Conservation (phyloP, 176 grass and related monocot species). For the Musa acuminata region DNA sequence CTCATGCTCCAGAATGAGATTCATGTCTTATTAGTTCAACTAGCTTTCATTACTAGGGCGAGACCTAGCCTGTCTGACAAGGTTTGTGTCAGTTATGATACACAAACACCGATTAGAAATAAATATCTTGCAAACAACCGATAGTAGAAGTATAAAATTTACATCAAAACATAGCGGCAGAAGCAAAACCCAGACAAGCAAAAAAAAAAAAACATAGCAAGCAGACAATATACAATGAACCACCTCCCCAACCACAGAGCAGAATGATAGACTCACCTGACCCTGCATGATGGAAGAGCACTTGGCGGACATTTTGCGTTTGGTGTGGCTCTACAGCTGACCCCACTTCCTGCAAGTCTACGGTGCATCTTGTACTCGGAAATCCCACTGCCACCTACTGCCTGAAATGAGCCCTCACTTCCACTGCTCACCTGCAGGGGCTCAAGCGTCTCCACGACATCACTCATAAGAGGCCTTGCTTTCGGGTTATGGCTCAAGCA, state of each 20-base stretch:
- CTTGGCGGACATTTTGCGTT: conserved; percentile 55
- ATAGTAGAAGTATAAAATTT: neutral
- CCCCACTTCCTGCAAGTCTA: conserved; percentile 35
- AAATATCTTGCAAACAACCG: neutral
- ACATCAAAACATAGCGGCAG: conserved; percentile 13
- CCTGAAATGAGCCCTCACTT: conserved; percentile 26
- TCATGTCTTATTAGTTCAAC: neutral
- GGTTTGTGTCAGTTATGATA: conserved; percentile 5
- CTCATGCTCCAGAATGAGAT: neutral
- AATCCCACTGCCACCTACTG: conserved; percentile 22
- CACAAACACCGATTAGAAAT: neutral
- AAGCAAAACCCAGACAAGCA: conserved; percentile 6
- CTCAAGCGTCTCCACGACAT: conserved; percentile 82
- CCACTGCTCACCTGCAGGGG: conserved; percentile 52
- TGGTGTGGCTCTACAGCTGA: conserved; percentile 66
- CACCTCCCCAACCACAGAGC: neutral
- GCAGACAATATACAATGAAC: conserved; percentile 2
- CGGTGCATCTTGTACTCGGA: conserved; percentile 49
- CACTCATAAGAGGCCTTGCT: conserved; percentile 92
- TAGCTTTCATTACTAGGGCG: conserved; percentile 4
- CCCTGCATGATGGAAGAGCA: conserved; percentile 70
- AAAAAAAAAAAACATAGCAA: neutral
- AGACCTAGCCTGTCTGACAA: conserved; percentile 1
- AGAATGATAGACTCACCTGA: conserved; percentile 39
- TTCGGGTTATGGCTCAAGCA: conserved; percentile 97